Percentiles rank a stretch among this genome's conserved stretches.
phyloP scores from a whole-genome alignment of 805 yeast genomes.

The Ogataea siamensis region DNA sequence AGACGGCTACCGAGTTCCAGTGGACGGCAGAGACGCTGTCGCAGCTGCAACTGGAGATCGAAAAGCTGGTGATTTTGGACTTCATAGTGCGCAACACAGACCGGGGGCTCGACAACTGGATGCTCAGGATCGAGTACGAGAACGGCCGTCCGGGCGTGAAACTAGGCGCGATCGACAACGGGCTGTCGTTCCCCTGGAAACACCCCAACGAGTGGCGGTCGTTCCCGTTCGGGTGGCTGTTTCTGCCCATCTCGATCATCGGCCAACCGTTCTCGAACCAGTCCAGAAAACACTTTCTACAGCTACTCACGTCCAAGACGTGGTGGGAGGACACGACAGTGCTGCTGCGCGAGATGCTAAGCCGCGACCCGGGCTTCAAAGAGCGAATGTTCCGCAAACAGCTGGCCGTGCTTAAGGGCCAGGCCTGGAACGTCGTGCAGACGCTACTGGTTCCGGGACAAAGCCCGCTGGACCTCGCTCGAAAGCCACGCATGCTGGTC shows the following conservation, averaged over 20 bases:
- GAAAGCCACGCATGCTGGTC: constrained; percentile 54
- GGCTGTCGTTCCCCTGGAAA: constrained; percentile 76
- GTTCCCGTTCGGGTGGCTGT: constrained; percentile 77
- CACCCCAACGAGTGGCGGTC: constrained; percentile 82
- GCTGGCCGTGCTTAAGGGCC: constrained; percentile 71
- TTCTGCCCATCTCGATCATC: constrained; percentile 58
- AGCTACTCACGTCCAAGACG: constrained; percentile 52
- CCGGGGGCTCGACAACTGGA: constrained; percentile 75
- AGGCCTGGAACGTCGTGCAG: constrained; percentile 73
- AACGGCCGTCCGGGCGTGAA: constrained; percentile 38
- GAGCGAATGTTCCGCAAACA: constrained; percentile 67
- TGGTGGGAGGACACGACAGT: constrained; percentile 71
- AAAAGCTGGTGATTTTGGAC: constrained; percentile 67
- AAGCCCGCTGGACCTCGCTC: constrained; percentile 66
- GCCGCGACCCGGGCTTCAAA: constrained; percentile 59
- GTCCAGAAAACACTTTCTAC: constrained; percentile 56
- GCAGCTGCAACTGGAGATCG: constrained; percentile 60
- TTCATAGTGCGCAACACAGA: constrained; percentile 75
- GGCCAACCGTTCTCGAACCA: constrained; percentile 63
- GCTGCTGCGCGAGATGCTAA: constrained; percentile 47
- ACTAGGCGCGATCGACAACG: constrained; percentile 75
- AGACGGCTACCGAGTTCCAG: constrained; percentile 31
- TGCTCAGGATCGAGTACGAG: constrained; percentile 53
- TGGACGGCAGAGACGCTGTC: constrained; percentile 52
- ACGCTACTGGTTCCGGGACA: constrained; percentile 53